Evolutionary conservation across 2,329 filamentous ascomycete genomes (phyloP).

Genomic region (Fusarium pseudoanthophilum): DNA sequence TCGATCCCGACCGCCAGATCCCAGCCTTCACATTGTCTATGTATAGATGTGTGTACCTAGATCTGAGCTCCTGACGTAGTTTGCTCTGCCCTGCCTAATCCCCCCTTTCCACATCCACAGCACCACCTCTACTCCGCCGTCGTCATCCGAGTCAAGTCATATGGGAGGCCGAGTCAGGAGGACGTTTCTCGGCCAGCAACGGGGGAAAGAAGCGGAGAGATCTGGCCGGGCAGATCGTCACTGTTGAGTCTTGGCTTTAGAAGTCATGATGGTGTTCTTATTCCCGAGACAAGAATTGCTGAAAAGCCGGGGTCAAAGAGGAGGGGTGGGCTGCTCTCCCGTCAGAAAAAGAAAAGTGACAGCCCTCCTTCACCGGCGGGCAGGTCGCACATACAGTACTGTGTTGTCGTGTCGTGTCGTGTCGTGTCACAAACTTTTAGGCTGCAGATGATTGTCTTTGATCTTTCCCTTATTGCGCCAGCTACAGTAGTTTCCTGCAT

Average conservation of each 20-base stretch:
- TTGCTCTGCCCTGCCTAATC: constrained; percentile 17
- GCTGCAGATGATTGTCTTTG: constrained; percentile 23
- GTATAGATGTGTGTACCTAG: constrained; percentile 2
- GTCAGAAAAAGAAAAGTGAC: constrained; percentile 24
- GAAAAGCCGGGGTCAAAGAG: constrained; percentile 7
- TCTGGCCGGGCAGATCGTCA: neutral
- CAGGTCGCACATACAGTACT: constrained; percentile 11
- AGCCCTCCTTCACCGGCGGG: constrained; percentile 21
- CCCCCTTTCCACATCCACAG: constrained; percentile 18
- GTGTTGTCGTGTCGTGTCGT: constrained; percentile 32
- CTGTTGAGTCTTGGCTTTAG: neutral
- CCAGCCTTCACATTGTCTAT: constrained; percentile 18
- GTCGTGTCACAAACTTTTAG: constrained; percentile 31
- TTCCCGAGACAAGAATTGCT: constrained; percentile 15
- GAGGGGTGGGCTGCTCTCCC: constrained; percentile 26
- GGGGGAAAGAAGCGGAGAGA: constrained; percentile 11
- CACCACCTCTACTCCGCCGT: constrained; percentile 33
- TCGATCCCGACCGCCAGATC: constrained; percentile 31
- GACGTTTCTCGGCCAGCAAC: constrained; percentile 38
- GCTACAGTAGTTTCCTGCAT: constrained; percentile 35
- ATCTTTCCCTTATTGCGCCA: constrained; percentile 35
- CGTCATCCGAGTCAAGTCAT: constrained; percentile 47
- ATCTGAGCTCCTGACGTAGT: constrained; percentile 39
- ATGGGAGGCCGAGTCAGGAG: constrained; percentile 44
- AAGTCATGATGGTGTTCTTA: constrained; percentile 9